A percentile compares a stretch with the other conserved stretches of the same genome.
Conservation (phyloP, 2,329 filamentous ascomycete species). For the Zymoseptoria passerinii region DNA sequence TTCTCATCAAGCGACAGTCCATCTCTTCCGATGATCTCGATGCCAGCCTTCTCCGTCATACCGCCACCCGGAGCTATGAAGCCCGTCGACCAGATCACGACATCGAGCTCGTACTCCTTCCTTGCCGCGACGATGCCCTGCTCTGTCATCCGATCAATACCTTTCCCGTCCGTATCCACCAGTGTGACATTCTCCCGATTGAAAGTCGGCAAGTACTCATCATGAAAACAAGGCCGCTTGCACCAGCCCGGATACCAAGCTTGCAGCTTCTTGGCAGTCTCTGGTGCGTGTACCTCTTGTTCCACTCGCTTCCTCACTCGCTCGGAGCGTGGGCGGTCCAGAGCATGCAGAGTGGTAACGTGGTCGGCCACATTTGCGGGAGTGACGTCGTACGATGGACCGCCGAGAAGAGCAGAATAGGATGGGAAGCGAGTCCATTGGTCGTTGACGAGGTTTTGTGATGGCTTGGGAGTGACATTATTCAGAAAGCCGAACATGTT, state of each 20-base stretch:
- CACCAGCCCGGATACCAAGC: constrained; percentile 56
- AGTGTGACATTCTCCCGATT: constrained; percentile 52
- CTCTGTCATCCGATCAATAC: constrained; percentile 41
- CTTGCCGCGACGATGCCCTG: constrained; percentile 42
- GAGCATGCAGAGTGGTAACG: constrained; percentile 31
- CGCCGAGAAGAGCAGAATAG: constrained; percentile 30
- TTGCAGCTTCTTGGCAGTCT: constrained; percentile 46
- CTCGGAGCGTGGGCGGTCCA: constrained; percentile 40
- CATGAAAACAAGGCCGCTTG: constrained; percentile 47
- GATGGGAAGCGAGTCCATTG: constrained; percentile 12
- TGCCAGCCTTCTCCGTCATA: constrained; percentile 22
- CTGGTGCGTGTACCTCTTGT: constrained; percentile 45
- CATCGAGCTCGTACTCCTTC: constrained; percentile 42
- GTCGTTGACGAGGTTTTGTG: constrained; percentile 37
- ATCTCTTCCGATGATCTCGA: constrained; percentile 33
- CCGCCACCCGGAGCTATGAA: constrained; percentile 17
- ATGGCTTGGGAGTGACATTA: constrained; percentile 27
- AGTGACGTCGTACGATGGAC: constrained; percentile 27
- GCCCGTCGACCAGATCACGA: constrained; percentile 42
- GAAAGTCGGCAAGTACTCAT: constrained; percentile 42
- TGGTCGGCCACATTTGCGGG: constrained; percentile 33
- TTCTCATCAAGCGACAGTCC: constrained; percentile 38
- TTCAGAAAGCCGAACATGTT: constrained; percentile 39
- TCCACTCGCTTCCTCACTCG: constrained; percentile 41
- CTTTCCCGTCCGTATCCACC: constrained; percentile 51